Percentiles rank a stretch among this genome's conserved stretches.
phyloP scores from a whole-genome alignment of 129 eudicot genomes.

The carrot (Daucus carota) region DH1_v3.0 NC_030383.2:34465501-34466000 shows the following conservation, averaged over 20 bases:
- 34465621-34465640: background rate
- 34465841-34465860: conserved; percentile 66
- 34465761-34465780: conserved; percentile 38
- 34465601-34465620: background rate
- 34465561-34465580: too few species aligned
- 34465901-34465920: conserved; percentile 43
- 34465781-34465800: conserved; percentile 51
- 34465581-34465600: too few species aligned
- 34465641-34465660: background rate
- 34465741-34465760: conserved; percentile 33
- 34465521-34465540: too few species aligned
- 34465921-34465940: conserved; percentile 75
- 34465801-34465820: conserved; percentile 78
- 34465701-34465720: conserved; percentile 43
- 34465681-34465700: background rate
- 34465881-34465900: conserved; percentile 48
- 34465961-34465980: conserved; percentile 36
- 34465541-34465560: too few species aligned
- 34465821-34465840: conserved; percentile 59
- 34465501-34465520: too few species aligned
- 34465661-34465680: too few species aligned
- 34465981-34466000: background rate
- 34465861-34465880: conserved; percentile 58
- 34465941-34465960: conserved; percentile 42
- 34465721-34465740: conserved; percentile 35